These are phyloP conservation scores for Fraxinus cuspidata DNA, from an alignment of 257 asterid species.

Conservation along the genomic window DNA sequence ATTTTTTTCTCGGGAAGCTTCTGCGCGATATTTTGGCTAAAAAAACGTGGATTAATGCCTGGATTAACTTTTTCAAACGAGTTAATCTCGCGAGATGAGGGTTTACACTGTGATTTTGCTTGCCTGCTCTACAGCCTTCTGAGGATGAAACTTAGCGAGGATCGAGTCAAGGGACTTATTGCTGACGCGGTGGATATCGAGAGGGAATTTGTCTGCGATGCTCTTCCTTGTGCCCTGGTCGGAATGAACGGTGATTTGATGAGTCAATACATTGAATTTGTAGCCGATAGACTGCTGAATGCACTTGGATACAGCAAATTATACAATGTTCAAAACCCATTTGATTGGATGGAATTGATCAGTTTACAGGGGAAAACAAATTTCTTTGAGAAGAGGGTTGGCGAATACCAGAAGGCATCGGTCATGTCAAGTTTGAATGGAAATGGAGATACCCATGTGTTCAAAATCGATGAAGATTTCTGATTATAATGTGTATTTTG, in stretches of 20 bases:
- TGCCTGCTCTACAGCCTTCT: conserved; percentile 73
- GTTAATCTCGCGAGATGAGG: conserved; percentile 83
- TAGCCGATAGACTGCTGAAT: conserved; percentile 72
- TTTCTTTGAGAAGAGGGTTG: conserved; percentile 94
- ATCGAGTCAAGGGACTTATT: conserved; percentile 59
- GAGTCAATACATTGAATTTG: conserved; percentile 81
- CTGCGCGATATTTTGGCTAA: conserved; percentile 89
- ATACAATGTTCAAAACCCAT: conserved; percentile 69
- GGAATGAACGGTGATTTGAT: conserved; percentile 81
- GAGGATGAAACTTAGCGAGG: conserved; percentile 69
- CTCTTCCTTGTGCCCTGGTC: conserved; percentile 79
- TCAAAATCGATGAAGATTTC: conserved; percentile 83
- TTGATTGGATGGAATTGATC: conserved; percentile 96
- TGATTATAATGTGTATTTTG: conserved; percentile 24
- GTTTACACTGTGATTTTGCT: conserved; percentile 91
- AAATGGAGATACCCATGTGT: conserved; percentile 52
- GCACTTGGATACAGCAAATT: conserved; percentile 69
- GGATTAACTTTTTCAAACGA: conserved; percentile 85
- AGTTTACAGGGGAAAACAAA: conserved; percentile 96
- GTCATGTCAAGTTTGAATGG: conserved; percentile 72
- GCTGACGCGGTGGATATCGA: conserved; percentile 78
- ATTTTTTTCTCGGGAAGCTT: conserved; percentile 90
- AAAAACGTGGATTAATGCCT: conserved; percentile 87
- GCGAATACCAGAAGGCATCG: conserved; percentile 91
- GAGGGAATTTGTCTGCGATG: conserved; percentile 81